Conservation (phyloP, 805 yeast genomes). For the Saturnispora gosingensis region DNA sequence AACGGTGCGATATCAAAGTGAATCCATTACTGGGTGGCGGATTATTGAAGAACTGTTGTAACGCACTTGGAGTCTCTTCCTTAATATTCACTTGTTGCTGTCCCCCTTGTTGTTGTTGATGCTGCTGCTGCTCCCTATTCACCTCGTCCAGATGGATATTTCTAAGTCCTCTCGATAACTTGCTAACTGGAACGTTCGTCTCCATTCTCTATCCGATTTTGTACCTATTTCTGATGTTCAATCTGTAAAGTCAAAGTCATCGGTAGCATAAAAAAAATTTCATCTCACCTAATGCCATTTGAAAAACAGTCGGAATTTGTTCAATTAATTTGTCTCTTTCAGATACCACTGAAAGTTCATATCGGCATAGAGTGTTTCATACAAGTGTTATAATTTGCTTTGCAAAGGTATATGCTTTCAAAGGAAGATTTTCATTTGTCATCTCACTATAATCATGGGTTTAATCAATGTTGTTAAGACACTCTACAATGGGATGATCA, state of each 20-base stretch:
- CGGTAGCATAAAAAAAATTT: neutral
- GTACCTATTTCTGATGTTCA: neutral
- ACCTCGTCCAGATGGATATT: neutral
- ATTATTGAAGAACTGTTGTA: conserved; percentile 57
- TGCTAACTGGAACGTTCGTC: neutral
- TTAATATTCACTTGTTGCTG: conserved; percentile 12
- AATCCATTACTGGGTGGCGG: conserved; percentile 69
- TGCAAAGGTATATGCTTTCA: neutral
- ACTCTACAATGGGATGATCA: neutral
- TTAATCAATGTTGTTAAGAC: neutral
- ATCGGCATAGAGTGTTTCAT: neutral
- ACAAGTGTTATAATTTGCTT: neutral
- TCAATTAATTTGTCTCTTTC: neutral
- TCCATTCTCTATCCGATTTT: neutral
- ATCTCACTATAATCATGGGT: neutral
- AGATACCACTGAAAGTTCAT: neutral
- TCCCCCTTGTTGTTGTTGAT: neutral
- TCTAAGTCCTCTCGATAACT: neutral
- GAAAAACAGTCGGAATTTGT: neutral
- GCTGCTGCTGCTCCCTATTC: neutral
- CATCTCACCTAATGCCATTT: neutral
- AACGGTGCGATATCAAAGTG: conserved; percentile 71
- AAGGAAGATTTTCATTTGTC: too few species aligned
- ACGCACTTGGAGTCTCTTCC: conserved; percentile 32
- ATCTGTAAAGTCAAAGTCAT: neutral